Percentiles rank a stretch among this genome's conserved stretches.
Evolutionary conservation across 169 alveolate genomes (phyloP).

Genomic region (Toxoplasma gondii): DNA sequence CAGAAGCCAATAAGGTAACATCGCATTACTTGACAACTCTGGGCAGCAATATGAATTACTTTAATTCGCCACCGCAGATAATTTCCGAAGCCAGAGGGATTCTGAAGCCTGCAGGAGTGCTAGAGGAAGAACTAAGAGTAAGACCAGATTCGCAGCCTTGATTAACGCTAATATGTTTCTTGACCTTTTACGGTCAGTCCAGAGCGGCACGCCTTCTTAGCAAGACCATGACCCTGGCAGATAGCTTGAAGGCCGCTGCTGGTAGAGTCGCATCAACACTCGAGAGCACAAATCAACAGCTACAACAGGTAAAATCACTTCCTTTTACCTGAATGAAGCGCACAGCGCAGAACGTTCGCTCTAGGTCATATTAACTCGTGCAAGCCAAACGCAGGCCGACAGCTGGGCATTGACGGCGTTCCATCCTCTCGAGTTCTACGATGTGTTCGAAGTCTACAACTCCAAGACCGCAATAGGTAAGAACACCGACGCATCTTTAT

Average conservation of each 20-base stretch:
- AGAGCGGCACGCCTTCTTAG: not conserved
- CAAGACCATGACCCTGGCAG: not conserved
- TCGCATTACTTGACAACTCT: not conserved
- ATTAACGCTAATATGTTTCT: not conserved
- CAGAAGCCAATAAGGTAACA: constrained; percentile 2
- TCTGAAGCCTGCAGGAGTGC: constrained; percentile 13
- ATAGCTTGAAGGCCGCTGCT: not conserved
- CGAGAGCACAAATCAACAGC: constrained; percentile 4
- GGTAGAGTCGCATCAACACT: constrained; percentile 15
- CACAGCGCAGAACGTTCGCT: too few species aligned
- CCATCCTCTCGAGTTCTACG: constrained; percentile 25
- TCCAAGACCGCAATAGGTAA: constrained; percentile 53
- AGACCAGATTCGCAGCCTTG: not conserved
- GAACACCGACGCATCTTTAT: not conserved
- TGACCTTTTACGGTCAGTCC: not conserved
- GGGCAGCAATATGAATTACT: not conserved
- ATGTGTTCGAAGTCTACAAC: constrained; percentile 33
- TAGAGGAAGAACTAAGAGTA: not conserved
- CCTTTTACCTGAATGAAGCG: not conserved
- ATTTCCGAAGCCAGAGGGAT: constrained; percentile 1
- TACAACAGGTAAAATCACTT: not conserved
- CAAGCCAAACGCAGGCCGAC: constrained; percentile 60
- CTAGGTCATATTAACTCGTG: constrained; percentile 51
- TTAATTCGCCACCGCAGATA: not conserved
- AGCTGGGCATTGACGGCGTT: constrained; percentile 28